Conservation (phyloP, 495 filamentous ascomycete genomes). For the Aspergillus sclerotioniger region DNA sequence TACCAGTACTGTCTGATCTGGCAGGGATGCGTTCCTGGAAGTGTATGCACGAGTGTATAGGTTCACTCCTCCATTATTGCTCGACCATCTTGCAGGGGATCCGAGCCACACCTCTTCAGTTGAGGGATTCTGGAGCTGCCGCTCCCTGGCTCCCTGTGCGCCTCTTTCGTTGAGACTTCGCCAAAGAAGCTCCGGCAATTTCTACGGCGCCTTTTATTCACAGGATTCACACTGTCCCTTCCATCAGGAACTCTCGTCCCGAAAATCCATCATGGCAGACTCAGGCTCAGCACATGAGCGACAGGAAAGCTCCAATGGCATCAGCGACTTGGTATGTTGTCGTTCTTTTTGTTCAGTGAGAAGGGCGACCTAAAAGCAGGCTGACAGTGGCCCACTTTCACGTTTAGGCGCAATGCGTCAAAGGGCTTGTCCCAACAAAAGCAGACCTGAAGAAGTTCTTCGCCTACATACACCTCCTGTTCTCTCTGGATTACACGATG, state of each 20-base stretch:
- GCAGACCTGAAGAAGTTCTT: slow-evolving; percentile 20
- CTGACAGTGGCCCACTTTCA: neutral
- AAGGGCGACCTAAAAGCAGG: neutral
- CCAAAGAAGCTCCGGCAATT: too few species aligned
- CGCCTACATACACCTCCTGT: slow-evolving; percentile 27
- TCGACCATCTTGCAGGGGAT: neutral
- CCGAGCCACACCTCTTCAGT: neutral
- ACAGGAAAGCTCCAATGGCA: neutral
- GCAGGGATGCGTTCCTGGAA: slow-evolving; percentile 8
- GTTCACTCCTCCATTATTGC: slow-evolving; percentile 2
- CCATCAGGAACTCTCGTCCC: neutral
- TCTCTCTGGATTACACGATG: slow-evolving; percentile 33
- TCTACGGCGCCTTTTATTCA: neutral
- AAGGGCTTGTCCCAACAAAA: slow-evolving; percentile 23
- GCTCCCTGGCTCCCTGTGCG: neutral
- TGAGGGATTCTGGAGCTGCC: neutral
- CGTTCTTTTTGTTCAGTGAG: neutral
- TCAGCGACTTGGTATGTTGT: neutral
- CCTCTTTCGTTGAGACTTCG: neutral
- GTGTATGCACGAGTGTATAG: slow-evolving; percentile 7
- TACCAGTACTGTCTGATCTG: neutral
- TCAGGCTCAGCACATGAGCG: neutral
- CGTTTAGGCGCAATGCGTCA: slow-evolving; percentile 9
- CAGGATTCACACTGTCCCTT: neutral
- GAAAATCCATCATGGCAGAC: neutral